phyloP scores from a whole-genome alignment of 164 flowering plant genomes.

The Buxus sempervirens region DNA sequence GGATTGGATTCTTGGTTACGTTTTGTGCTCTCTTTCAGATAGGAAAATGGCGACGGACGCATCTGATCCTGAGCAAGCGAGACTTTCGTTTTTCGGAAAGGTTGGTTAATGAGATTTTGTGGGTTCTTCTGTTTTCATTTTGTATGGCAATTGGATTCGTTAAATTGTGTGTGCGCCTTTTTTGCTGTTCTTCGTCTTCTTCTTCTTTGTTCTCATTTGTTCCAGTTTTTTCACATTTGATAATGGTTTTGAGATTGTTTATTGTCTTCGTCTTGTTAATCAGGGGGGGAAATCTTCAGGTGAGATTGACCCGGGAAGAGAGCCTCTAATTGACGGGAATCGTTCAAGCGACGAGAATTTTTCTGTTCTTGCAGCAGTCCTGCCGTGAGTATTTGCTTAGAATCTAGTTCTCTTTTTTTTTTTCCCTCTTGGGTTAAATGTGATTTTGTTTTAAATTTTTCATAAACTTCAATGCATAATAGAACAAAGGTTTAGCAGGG shows the following conservation, averaged over 20 bases:
- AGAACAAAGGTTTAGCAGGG: no score
- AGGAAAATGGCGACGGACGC: conserved; percentile 16
- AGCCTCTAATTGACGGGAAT: conserved; percentile 38
- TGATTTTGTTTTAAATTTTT: no score
- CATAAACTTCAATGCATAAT: no score
- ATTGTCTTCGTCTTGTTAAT: neutral
- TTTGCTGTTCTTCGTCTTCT: no score
- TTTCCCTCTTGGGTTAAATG: neutral
- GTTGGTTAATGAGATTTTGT: conserved; percentile 6
- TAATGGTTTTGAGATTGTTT: neutral
- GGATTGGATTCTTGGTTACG: neutral
- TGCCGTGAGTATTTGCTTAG: conserved; percentile 43
- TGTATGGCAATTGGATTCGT: neutral
- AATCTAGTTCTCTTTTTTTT: neutral
- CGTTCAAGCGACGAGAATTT: conserved; percentile 28
- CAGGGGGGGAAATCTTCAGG: conserved; percentile 34
- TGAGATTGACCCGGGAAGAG: conserved; percentile 33
- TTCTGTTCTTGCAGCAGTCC: conserved; percentile 41
- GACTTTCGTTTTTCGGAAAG: conserved; percentile 28
- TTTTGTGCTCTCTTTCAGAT: neutral
- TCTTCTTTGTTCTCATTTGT: neutral
- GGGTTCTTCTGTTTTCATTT: neutral
- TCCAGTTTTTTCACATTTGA: neutral
- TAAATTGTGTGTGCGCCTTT: no score
- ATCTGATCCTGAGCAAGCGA: conserved; percentile 22